Evolutionary conservation across 176 grass and related monocot genomes (phyloP).

Genomic region (Elymus sibiricus): DNA sequence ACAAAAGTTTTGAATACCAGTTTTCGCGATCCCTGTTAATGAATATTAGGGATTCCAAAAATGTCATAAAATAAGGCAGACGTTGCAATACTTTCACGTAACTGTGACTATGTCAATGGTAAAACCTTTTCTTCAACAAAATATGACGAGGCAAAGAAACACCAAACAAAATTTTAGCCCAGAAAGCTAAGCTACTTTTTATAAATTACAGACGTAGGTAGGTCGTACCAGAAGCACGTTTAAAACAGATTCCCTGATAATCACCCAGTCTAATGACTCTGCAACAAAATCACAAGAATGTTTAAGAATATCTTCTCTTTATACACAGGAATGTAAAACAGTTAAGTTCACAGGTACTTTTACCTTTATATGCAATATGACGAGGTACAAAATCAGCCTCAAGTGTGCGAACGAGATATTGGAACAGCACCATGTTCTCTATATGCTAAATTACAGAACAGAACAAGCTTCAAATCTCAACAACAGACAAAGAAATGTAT

Average conservation of each 20-base stretch:
- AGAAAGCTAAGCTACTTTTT: conserved; percentile 20
- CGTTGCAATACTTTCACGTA: conserved; percentile 15
- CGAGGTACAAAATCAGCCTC: conserved; percentile 79
- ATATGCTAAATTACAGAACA: conserved; percentile 50
- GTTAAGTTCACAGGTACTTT: conserved; percentile 1
- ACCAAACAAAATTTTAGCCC: not conserved
- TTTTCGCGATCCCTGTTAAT: conserved; percentile 62
- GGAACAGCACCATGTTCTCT: conserved; percentile 64
- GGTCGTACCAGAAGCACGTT: conserved; percentile 70
- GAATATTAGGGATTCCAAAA: conserved; percentile 7
- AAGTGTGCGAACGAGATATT: conserved; percentile 67
- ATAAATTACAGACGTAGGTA: not conserved
- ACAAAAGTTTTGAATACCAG: conserved; percentile 65
- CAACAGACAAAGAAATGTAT: not conserved
- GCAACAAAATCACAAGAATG: conserved; percentile 39
- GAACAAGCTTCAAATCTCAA: conserved; percentile 20
- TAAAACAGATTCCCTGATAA: conserved; percentile 79
- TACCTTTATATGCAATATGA: conserved; percentile 75
- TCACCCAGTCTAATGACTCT: conserved; percentile 73
- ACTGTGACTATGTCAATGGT: not conserved
- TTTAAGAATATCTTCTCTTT: conserved; percentile 3
- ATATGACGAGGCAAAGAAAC: not conserved
- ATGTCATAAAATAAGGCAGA: conserved; percentile 21
- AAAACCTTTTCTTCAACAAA: conserved; percentile 23
- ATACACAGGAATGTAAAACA: conserved; percentile 9